Evolutionary conservation across 352 stramenopile species (phyloP).

Genomic region (Pythium sp.): DNA sequence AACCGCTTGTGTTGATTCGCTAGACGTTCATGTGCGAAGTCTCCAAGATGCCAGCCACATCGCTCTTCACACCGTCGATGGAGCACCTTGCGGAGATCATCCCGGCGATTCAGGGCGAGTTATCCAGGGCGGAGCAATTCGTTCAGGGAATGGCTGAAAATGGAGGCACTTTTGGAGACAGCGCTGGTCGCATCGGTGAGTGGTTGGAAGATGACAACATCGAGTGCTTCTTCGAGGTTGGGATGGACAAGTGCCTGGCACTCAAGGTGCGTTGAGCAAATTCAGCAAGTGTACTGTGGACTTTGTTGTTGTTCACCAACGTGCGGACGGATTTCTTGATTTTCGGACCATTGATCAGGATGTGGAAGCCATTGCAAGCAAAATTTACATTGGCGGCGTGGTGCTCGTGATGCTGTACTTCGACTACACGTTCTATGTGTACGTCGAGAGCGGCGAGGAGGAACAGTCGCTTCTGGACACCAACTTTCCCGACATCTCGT

Average conservation of each 20-base stretch:
- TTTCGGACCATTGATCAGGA: conserved; percentile 35
- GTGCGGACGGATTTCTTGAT: neutral
- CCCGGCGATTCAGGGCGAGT: conserved; percentile 85
- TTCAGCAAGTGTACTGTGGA: neutral
- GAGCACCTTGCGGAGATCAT: conserved; percentile 78
- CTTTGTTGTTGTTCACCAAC: neutral
- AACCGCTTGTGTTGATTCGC: neutral
- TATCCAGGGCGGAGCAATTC: conserved; percentile 83
- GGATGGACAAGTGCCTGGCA: conserved; percentile 61
- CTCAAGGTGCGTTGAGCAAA: conserved; percentile 41
- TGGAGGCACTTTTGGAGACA: conserved; percentile 22
- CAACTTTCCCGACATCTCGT: conserved; percentile 92
- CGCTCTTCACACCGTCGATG: conserved; percentile 87
- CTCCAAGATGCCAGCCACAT: conserved; percentile 86
- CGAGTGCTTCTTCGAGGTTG: conserved; percentile 93
- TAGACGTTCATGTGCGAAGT: conserved; percentile 92
- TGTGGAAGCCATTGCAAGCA: conserved; percentile 93
- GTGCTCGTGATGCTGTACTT: conserved; percentile 93
- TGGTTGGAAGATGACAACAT: conserved; percentile 90
- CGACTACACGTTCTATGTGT: conserved; percentile 90
- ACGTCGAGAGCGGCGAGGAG: conserved; percentile 83
- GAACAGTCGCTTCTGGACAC: conserved; percentile 93
- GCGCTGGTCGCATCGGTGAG: conserved; percentile 42
- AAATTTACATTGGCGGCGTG: conserved; percentile 90
- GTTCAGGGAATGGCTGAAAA: conserved; percentile 53